Base-by-base conservation (phyloP, 1,284 basidiomycete genomes). In the Laetiporus sulphureus region DNA sequence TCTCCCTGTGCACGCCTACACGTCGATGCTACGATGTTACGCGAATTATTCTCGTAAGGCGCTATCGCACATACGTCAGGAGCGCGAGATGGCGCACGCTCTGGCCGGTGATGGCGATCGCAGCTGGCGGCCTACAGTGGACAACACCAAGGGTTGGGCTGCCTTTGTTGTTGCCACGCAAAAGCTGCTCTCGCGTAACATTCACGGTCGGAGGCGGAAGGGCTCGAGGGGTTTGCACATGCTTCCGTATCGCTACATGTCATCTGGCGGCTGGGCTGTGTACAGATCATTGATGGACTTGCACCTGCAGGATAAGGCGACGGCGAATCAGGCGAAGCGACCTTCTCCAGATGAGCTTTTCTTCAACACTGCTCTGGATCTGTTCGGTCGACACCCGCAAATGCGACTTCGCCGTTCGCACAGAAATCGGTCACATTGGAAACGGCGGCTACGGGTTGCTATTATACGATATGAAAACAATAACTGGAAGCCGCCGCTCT, bases 1-100 rank as follows among this genome's bases (percentile, higher is more conserved):
- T 42, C 61, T 89, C 19, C 75, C 82, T 3, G 62, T 79, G 3
- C 67, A 78, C 13, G 77, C 80, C 1, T 89, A 86, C 58, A 88
- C 83, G 1, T 62, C 73, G 36, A 84, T 89, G 77, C 57, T 90
- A 43, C 68, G 78, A 41, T 66, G 75, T 33, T 87, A 85, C 53
- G 72, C 66, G 1, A 57, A 61, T 1, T 69, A 79, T 53, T 66
- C 65, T n/a, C 59, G 58, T n/a, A 58, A 59, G 51, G 61, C 55
- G 27, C 42, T 58, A 16, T 36, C 45, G 5, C 18, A 7, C 1
- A 19, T 21, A 25, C 46, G 48, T 16, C 40, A 30, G 19, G 33
- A 25, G n/a, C 20, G 25, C 13, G 8, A 22, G 10, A 2, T 2
- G 3, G 13, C 2, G 23, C n/a, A 22, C 15, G 31, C 36, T 6